Conservation (phyloP, 768 basidiomycete genomes). For the Suillus weaverae region DNA sequence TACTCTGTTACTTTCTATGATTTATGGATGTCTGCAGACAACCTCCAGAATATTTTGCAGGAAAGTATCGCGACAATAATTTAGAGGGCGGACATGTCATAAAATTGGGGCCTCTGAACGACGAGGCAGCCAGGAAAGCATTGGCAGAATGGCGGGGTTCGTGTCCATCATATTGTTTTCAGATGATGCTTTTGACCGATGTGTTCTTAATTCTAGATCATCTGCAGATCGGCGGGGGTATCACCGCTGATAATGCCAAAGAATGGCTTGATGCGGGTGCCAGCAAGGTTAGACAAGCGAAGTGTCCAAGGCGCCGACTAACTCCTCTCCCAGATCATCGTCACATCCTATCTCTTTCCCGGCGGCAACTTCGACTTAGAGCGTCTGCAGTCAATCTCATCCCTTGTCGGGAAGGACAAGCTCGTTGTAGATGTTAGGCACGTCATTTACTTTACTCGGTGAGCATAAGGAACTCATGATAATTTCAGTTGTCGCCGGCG, state of each 20-base stretch:
- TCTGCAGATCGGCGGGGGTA: constrained; percentile 93
- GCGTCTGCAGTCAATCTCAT: constrained; percentile 61
- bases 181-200: constrained; percentile 8
- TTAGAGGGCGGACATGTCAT: constrained; percentile 93
- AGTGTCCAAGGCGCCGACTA: constrained; percentile 3
- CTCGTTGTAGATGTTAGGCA: constrained; percentile 96
- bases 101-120: constrained; percentile 90
- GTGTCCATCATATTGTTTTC: constrained; percentile 17
- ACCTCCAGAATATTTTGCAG: constrained; percentile 76
- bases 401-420: constrained; percentile 73
- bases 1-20: neutral
- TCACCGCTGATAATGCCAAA: constrained; percentile 74
- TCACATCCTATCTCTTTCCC: constrained; percentile 97
- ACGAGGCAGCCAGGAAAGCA: constrained; percentile 84
- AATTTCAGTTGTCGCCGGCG: constrained; percentile 73
- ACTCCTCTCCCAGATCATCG: constrained; percentile 71
- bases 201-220: constrained; percentile 46
- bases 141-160: constrained; percentile 81
- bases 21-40: constrained; percentile 46
- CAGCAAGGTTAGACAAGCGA: constrained; percentile 61
- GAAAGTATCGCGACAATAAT: constrained; percentile 66
- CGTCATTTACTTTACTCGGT: constrained; percentile 10
- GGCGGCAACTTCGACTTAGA: constrained; percentile 74
- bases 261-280: constrained; percentile 90
- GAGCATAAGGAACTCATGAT: neutral